Percentiles rank a stretch among this genome's conserved stretches.
These are phyloP conservation scores for Lobosporangium transversale DNA, from an alignment of 192 early-diverging fungal species.

Conservation along the genomic window DNA sequence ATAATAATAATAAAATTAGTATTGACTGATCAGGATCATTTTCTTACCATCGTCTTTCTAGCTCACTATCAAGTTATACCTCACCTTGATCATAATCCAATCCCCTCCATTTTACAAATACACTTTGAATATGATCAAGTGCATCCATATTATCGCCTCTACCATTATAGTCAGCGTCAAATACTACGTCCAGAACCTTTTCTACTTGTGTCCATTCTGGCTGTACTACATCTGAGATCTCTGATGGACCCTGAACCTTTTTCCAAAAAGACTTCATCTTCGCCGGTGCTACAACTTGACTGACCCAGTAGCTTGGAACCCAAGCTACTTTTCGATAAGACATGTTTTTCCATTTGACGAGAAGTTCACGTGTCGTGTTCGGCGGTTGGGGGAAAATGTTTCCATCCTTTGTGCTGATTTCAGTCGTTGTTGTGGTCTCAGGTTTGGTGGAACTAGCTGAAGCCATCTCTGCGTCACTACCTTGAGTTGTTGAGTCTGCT, in stretches of 20 bases:
- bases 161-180: slow-evolving; percentile 35
- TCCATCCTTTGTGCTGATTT: slow-evolving; percentile 6
- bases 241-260: slow-evolving; percentile 16
- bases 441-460: slow-evolving; percentile 6
- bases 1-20: neutral
- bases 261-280: slow-evolving; percentile 47
- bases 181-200: slow-evolving; percentile 52
- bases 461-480: slow-evolving; percentile 27
- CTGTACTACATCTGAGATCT: slow-evolving; percentile 34
- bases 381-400: slow-evolving; percentile 19
- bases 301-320: slow-evolving; percentile 61
- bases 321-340: slow-evolving; percentile 62
- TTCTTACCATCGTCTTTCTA: too few species aligned
- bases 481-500: slow-evolving; percentile 1
- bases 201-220: slow-evolving; percentile 54
- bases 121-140: slow-evolving; percentile 55
- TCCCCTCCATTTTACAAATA: slow-evolving; percentile 75
- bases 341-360: slow-evolving; percentile 59
- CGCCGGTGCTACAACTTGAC: slow-evolving; percentile 19
- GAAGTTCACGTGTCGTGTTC: slow-evolving; percentile 36
- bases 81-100: slow-evolving; percentile 61
- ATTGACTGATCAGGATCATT: too few species aligned
- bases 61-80: too few species aligned
- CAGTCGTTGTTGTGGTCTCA: neutral
- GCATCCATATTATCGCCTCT: slow-evolving; percentile 37